phyloP scores from a whole-genome alignment of 768 basidiomycete genomes.

The Postia placenta region DNA sequence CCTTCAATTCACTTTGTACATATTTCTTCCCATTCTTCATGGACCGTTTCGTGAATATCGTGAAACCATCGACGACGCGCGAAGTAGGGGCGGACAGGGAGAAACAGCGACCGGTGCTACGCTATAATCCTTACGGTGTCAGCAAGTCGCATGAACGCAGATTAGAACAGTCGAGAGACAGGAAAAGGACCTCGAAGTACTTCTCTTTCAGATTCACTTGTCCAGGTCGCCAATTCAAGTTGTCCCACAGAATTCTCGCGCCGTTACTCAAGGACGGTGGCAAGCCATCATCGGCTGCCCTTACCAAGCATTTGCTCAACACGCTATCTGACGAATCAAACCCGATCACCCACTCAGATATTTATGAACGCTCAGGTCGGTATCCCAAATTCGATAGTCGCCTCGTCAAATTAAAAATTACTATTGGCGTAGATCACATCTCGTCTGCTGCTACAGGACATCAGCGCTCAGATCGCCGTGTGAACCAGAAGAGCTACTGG shows the following conservation, averaged over 20 bases:
- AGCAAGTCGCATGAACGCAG: constrained; percentile 18
- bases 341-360: constrained; percentile 74
- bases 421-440: constrained; percentile 40
- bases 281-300: constrained; percentile 33
- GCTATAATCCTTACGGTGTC: constrained; percentile 25
- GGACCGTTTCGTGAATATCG: constrained; percentile 28
- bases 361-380: constrained; percentile 54
- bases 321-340: constrained; percentile 62
- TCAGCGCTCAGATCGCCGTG: constrained; percentile 23
- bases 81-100: constrained; percentile 12
- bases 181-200: constrained; percentile 19
- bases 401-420: neutral
- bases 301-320: constrained; percentile 55
- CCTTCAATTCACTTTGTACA: constrained; percentile 4
- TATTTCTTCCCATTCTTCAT: constrained; percentile 16
- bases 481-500: constrained; percentile 15
- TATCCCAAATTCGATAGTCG: neutral
- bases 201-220: neutral
- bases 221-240: neutral
- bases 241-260: constrained; percentile 21
- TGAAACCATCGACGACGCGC: constrained; percentile 16
- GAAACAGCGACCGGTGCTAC: constrained; percentile 16
- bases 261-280: constrained; percentile 24
- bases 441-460: constrained; percentile 50
- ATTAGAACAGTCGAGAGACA: constrained; percentile 23